phyloP scores from a whole-genome alignment of 192 early-diverging fungal genomes.

The Cladochytrium replicatum region DNA sequence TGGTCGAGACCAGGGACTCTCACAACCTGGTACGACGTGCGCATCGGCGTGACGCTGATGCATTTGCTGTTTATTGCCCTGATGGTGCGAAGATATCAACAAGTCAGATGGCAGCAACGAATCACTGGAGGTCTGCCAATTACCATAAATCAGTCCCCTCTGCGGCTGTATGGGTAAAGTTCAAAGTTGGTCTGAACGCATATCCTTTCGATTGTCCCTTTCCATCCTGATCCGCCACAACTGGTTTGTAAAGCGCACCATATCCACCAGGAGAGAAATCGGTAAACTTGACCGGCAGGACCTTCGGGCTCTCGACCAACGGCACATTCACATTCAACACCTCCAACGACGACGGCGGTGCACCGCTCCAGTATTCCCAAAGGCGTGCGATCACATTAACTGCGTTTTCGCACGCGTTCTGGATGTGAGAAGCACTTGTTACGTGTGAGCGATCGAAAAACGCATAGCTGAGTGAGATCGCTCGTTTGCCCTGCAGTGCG shows the following conservation, averaged over 20 bases:
- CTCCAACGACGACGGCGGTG: slow-evolving; percentile 11
- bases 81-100: no score
- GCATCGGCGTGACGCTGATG: no score
- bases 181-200: no score
- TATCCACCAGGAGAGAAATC: slow-evolving; percentile 7
- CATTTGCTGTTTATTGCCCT: no score
- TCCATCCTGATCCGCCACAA: no score
- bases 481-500: slow-evolving; percentile 20
- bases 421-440: not conserved
- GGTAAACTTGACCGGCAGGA: not conserved
- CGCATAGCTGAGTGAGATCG: slow-evolving; percentile 29
- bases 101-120: no score
- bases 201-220: no score
- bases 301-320: slow-evolving; percentile 12
- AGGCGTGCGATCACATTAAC: slow-evolving; percentile 16
- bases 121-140: no score
- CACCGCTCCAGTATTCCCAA: slow-evolving; percentile 9
- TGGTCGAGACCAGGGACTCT: no score
- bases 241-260: slow-evolving; percentile 2
- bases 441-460: slow-evolving; percentile 11
- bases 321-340: slow-evolving; percentile 36
- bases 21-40: no score
- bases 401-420: slow-evolving; percentile 18
- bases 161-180: no score
- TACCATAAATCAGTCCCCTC: no score